Evolutionary conservation across 2,329 filamentous ascomycete species (phyloP).

Genomic region (Parasarocladium wereldwijsianum): DNA sequence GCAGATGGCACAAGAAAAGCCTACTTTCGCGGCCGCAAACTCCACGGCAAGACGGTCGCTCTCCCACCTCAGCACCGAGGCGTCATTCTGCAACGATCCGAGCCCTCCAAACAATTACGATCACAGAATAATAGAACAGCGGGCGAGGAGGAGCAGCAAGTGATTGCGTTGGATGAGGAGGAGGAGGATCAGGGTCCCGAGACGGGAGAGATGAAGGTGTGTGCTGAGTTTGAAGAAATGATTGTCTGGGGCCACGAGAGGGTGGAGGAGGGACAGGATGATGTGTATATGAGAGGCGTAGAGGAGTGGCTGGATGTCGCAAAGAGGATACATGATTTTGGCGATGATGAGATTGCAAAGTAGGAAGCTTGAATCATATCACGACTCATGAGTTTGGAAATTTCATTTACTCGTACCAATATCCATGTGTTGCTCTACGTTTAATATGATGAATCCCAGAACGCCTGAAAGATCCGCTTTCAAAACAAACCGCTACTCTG

Average conservation of each 20-base stretch:
- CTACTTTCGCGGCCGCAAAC: conserved; percentile 68
- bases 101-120: too few relatives aligned
- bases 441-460: too few relatives aligned
- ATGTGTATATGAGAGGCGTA: conserved; percentile 60
- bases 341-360: too few relatives aligned
- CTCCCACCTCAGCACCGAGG: conserved; percentile 62
- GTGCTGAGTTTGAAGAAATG: conserved; percentile 58
- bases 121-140: conserved; percentile 21
- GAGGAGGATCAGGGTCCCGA: conserved; percentile 28
- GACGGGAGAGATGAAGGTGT: conserved; percentile 43
- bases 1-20: conserved; percentile 38
- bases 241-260: conserved; percentile 76
- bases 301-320: conserved; percentile 71
- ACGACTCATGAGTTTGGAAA: too few relatives aligned
- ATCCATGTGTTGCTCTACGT: too few relatives aligned
- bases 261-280: conserved; percentile 42
- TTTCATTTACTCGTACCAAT: too few relatives aligned
- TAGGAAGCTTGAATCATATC: too few relatives aligned
- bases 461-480: conserved; percentile 5
- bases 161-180: conserved; percentile 14
- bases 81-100: conserved; percentile 28
- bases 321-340: conserved; percentile 52
- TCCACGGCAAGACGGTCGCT: conserved; percentile 50
- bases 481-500: conserved; percentile 6
- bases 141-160: conserved; percentile 17